Evolutionary conservation across 2,329 filamentous ascomycete species (phyloP), one percentile per base, ranked within the genome.

Genomic region (Alternaria tenuissima): DNA sequence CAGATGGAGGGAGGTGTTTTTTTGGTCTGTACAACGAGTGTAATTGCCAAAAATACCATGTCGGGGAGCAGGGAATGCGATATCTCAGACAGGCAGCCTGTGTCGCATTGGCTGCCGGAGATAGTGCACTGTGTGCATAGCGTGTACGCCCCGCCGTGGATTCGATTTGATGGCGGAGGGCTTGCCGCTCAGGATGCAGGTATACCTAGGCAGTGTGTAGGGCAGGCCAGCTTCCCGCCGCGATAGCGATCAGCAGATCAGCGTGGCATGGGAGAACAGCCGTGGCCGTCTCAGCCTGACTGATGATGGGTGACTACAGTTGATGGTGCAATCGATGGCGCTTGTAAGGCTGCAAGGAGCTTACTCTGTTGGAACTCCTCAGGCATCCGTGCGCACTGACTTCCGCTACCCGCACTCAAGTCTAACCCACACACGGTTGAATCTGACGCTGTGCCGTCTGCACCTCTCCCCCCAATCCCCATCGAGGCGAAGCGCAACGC

Each of bases 271-370:
- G 28, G 34, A 41, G 34, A 53, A 16, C 55, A 51, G 43, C 24
- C 42, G 51, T 32, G 44, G 43, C 24, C 42, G 51, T 32, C 52
- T 48, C 56, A 61, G 60, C 60, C 46, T 42, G 36, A 41, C 49
- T 30, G 38, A 39, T 30, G 38, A 39, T 39, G 48, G 16, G 36
- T 38, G 36, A 38, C 28, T 30, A 30, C 28, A 30, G 28, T n/a
- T 36, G 5, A 39, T 20, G 38, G 38, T 20, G 38, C 38, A 18
- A 16, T n/a, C 49, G 22, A 39, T 7, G 61, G 43, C 38, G 57
- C 30, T 61, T 57, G 64, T 73, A 70, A 61, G 66, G 70, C 70
- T 71, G 66, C 61, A 43, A 55, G 49, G 55, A 58, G 61, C 57
- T 48, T 52, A 41, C 51, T 38, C 11, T 46, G 56, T 24, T 49